Conservation (phyloP, 2,329 filamentous ascomycete genomes). For the Cercospora sp. region DNA sequence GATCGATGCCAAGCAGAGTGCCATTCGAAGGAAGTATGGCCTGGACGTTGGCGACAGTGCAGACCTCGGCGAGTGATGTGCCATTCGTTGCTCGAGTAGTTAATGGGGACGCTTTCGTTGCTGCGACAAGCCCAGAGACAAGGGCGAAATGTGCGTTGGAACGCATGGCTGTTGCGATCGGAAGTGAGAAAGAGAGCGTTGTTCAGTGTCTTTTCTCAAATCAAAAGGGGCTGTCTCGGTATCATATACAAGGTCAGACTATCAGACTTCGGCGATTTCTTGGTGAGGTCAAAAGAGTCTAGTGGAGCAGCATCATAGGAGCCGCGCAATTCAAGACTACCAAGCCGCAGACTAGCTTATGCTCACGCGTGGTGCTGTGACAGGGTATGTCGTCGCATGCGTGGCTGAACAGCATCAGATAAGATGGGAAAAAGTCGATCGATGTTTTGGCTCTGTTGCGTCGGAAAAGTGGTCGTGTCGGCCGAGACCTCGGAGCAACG, state of each 20-base stretch:
- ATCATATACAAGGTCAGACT: background rate
- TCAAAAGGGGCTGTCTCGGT: background rate
- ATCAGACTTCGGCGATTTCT: background rate
- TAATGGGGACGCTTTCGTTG: background rate
- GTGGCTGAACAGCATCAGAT: background rate
- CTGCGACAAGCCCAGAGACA: background rate
- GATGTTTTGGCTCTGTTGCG: background rate
- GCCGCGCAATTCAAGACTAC: background rate
- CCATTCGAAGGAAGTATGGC: conserved; percentile 23
- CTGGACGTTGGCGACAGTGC: conserved; percentile 23
- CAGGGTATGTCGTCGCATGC: background rate
- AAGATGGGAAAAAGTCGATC: background rate
- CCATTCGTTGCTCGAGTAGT: conserved; percentile 2
- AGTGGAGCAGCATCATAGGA: background rate
- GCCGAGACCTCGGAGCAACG: background rate
- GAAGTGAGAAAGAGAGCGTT: background rate
- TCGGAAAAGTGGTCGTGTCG: background rate
- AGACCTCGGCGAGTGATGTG: conserved; percentile 25
- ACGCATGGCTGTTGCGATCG: background rate
- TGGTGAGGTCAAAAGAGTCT: background rate
- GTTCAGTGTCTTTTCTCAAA: background rate
- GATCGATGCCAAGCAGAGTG: conserved; percentile 38
- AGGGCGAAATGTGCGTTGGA: background rate
- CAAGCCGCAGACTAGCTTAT: background rate
- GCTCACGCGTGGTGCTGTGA: background rate